A percentile compares a stretch with the other conserved stretches of the same genome.
Conservation (phyloP, 2,329 filamentous ascomycete species). For the Talaromyces islandicus region DNA sequence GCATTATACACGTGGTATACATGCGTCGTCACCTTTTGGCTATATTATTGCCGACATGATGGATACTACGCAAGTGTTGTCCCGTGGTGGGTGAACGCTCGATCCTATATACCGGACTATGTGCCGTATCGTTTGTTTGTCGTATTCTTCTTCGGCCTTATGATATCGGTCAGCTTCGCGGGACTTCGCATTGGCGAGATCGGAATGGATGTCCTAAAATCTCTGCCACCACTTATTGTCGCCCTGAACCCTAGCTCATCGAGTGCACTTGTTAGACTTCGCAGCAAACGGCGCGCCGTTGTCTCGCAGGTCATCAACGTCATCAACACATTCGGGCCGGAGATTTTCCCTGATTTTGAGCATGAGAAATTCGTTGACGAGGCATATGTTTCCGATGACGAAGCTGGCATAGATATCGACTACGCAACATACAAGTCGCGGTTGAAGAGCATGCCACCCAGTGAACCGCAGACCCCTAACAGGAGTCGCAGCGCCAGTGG, state of each 20-base stretch:
- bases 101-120: constrained; percentile 62
- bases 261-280: constrained; percentile 75
- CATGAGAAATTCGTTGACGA: constrained; percentile 60
- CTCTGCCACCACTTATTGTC: constrained; percentile 76
- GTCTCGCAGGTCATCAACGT: constrained; percentile 78
- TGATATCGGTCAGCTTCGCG: constrained; percentile 84
- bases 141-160: constrained; percentile 68
- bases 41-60: constrained; percentile 73
- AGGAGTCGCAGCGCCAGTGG: constrained; percentile 58
- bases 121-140: constrained; percentile 74
- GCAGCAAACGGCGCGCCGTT: constrained; percentile 65
- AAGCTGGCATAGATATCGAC: constrained; percentile 13
- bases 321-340: constrained; percentile 91
- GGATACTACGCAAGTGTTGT: constrained; percentile 38
- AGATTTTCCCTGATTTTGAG: constrained; percentile 94
- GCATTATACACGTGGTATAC: constrained; percentile 78
- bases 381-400: constrained; percentile 35
- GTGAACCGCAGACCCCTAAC: constrained; percentile 59
- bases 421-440: constrained; percentile 14
- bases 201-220: constrained; percentile 97
- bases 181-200: constrained; percentile 92
- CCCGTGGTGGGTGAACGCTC: constrained; percentile 11
- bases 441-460: constrained; percentile 21
- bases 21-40: constrained; percentile 65
- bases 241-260: constrained; percentile 78